phyloP scores from a whole-genome alignment of 495 filamentous ascomycete species.

The Parachaetomium inaequale region DNA sequence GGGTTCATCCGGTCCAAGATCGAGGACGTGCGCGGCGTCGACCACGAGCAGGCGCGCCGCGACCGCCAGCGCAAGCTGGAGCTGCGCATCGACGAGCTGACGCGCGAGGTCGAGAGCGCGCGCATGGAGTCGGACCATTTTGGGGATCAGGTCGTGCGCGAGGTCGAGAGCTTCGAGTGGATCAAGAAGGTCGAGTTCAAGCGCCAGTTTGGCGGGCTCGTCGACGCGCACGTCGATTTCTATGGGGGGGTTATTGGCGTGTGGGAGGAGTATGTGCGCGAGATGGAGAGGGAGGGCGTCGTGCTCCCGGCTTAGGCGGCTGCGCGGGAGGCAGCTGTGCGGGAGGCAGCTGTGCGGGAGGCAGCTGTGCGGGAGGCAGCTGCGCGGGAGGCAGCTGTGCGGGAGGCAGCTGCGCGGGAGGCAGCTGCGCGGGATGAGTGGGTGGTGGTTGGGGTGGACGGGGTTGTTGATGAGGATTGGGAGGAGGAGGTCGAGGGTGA shows the following conservation, averaged over 20 bases:
- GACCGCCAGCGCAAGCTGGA: slow-evolving; percentile 87
- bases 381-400: too few species aligned
- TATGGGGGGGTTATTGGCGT: slow-evolving; percentile 74
- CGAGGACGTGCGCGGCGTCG: slow-evolving; percentile 93
- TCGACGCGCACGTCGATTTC: slow-evolving; percentile 82
- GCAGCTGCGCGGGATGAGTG: too few species aligned
- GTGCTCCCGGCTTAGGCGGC: slow-evolving; percentile 31
- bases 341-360: neutral
- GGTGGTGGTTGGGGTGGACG: too few species aligned
- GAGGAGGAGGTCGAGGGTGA: too few species aligned
- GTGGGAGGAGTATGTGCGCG: slow-evolving; percentile 84
- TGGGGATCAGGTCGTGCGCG: slow-evolving; percentile 88
- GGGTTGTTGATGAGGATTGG: too few species aligned
- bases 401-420: too few species aligned
- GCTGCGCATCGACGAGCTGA: slow-evolving; percentile 84
- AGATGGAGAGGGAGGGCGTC: slow-evolving; percentile 72
- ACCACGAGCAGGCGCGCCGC: slow-evolving; percentile 85
- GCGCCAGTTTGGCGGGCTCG: slow-evolving; percentile 74
- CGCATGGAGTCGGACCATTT: slow-evolving; percentile 80
- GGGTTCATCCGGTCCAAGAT: slow-evolving; percentile 94
- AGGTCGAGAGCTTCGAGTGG: slow-evolving; percentile 89
- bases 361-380: neutral
- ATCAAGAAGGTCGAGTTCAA: slow-evolving; percentile 94
- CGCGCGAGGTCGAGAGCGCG: slow-evolving; percentile 80
- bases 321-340: neutral